Percentiles rank a stretch among this genome's conserved stretches.
phyloP scores from a whole-genome alignment of 2,329 filamentous ascomycete genomes.

The Aspergillus flavus region DNA sequence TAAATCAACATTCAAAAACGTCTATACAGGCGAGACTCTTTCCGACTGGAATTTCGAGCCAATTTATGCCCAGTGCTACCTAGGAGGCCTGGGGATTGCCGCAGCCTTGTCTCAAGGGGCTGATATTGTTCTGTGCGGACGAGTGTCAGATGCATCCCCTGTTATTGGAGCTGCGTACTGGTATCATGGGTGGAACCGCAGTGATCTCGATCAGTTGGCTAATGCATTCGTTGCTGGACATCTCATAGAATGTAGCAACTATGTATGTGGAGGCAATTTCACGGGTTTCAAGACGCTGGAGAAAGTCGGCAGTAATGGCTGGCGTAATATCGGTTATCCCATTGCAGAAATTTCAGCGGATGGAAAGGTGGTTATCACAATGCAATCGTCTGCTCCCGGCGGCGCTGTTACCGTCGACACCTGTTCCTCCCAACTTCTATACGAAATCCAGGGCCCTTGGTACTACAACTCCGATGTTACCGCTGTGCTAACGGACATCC shows the following conservation, averaged over 20 bases:
- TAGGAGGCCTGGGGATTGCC: constrained; percentile 45
- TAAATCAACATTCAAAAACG: constrained; percentile 41
- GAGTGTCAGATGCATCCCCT: constrained; percentile 49
- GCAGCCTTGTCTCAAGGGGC: constrained; percentile 44
- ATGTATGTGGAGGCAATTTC: constrained; percentile 49
- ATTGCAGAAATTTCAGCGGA: constrained; percentile 49
- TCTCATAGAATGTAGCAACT: constrained; percentile 45
- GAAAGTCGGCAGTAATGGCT: constrained; percentile 31
- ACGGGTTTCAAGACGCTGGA: constrained; percentile 45
- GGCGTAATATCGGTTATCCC: constrained; percentile 50
- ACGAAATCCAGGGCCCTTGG: constrained; percentile 58
- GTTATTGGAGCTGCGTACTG: constrained; percentile 47
- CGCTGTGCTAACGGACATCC: constrained; percentile 53
- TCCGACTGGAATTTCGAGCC: constrained; percentile 41
- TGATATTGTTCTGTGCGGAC: constrained; percentile 49
- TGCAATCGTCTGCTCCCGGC: constrained; percentile 41
- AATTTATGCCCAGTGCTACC: constrained; percentile 33
- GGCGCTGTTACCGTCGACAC: constrained; percentile 54
- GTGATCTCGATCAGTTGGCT: constrained; percentile 41
- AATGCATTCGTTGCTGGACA: constrained; percentile 44
- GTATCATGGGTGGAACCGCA: constrained; percentile 47
- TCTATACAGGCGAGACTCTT: constrained; percentile 41
- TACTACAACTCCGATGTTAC: constrained; percentile 63
- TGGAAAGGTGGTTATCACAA: constrained; percentile 48
- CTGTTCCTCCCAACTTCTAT: constrained; percentile 56